Percentiles rank a stretch among this genome's conserved stretches.
These are phyloP conservation scores for Fusarium penzigii DNA, from an alignment of 2,329 filamentous ascomycete genomes.

Conservation along the genomic window DNA sequence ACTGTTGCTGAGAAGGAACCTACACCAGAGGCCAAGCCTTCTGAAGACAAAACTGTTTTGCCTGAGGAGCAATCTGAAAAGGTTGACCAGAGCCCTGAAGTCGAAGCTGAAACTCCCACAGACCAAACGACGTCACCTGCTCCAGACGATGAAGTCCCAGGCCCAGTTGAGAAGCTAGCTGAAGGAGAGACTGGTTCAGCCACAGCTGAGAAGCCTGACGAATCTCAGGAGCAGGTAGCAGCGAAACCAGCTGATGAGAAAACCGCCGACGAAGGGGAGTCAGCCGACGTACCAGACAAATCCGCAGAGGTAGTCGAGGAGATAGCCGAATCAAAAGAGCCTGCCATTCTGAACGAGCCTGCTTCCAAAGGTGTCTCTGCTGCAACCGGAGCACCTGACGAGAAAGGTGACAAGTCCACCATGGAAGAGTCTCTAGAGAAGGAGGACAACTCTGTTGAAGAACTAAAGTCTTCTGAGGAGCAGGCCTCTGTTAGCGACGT, in stretches of 20 bases:
- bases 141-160: neutral
- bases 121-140: neutral
- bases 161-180: neutral
- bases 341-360: neutral
- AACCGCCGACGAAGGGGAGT: neutral
- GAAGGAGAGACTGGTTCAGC: slow-evolving; percentile 6
- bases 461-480: neutral
- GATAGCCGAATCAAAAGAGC: neutral
- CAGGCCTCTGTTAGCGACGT: too few relatives aligned
- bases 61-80: too few relatives aligned
- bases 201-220: neutral
- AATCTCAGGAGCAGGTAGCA: neutral
- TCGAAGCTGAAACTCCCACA: too few relatives aligned
- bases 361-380: neutral
- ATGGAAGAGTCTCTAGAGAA: slow-evolving; percentile 3
- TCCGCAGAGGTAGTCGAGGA: neutral
- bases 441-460: slow-evolving; percentile 4
- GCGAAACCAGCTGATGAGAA: neutral
- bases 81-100: too few relatives aligned
- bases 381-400: neutral
- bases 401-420: neutral
- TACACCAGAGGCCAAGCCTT: neutral
- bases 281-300: neutral
- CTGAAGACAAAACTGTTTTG: neutral
- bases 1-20: neutral